phyloP scores from a whole-genome alignment of 2,329 filamentous ascomycete species.

The Diaporthe sp. region DNA sequence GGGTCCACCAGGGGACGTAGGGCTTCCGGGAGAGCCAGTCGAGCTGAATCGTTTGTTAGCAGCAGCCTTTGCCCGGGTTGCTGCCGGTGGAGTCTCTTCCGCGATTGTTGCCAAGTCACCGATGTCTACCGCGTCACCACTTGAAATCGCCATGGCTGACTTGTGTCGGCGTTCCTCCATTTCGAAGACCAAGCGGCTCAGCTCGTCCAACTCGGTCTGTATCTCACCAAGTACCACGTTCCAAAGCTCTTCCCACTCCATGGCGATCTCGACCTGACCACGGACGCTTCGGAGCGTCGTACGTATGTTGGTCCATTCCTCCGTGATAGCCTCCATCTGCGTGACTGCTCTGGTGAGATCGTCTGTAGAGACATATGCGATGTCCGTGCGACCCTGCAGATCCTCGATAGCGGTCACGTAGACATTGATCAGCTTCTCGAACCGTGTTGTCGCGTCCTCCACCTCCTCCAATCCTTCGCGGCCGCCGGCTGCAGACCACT shows the following conservation, averaged over 20 bases:
- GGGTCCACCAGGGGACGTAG: conserved; percentile 68
- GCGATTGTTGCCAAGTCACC: conserved; percentile 93
- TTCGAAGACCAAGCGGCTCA: conserved; percentile 83
- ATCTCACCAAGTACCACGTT: conserved; percentile 93
- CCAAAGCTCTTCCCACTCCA: conserved; percentile 99
- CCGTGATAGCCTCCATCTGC: conserved; percentile 89
- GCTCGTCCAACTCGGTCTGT: conserved; percentile 77
- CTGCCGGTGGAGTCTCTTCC: conserved; percentile 78
- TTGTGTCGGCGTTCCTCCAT: conserved; percentile 97
- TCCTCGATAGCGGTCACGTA: conserved; percentile 96
- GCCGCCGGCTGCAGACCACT: conserved; percentile 93
- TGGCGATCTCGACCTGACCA: conserved; percentile 92
- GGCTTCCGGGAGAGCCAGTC: conserved; percentile 70
- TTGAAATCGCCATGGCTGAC: conserved; percentile 71
- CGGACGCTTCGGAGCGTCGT: conserved; percentile 82
- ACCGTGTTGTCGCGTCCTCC: conserved; percentile 80
- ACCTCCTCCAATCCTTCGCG: conserved; percentile 81
- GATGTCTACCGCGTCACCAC: conserved; percentile 79
- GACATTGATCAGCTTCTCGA: conserved; percentile 89
- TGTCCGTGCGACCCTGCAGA: conserved; percentile 82
- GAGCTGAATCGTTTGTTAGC: conserved; percentile 75
- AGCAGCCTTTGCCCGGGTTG: conserved; percentile 59
- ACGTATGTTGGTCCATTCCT: conserved; percentile 87
- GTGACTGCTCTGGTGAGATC: conserved; percentile 80
- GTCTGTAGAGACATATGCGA: conserved; percentile 74